A percentile compares a stretch with the other conserved stretches of the same genome.
phyloP scores from a whole-genome alignment of 106 monocot genomes.

The Phalaenopsis aphrodite region DNA sequence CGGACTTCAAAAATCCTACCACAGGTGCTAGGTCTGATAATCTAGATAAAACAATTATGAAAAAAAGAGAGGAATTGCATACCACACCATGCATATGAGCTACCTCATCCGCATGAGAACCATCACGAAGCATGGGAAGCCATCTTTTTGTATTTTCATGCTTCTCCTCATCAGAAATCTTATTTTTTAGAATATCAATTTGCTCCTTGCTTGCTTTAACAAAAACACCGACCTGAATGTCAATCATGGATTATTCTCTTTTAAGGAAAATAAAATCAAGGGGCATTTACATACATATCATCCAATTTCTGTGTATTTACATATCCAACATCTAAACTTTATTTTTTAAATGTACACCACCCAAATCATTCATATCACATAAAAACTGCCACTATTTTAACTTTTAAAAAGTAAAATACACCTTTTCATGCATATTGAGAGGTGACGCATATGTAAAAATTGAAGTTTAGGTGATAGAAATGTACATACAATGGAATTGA shows the following conservation, averaged over 20 bases:
- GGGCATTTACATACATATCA: background rate
- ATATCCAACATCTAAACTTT: too few relatives aligned
- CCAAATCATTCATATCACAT: too few relatives aligned
- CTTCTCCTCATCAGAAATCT: slow-evolving; percentile 60
- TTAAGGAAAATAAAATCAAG: background rate
- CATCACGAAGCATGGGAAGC: slow-evolving; percentile 45
- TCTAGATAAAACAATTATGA: background rate
- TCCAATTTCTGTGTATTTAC: too few relatives aligned
- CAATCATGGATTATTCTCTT: background rate
- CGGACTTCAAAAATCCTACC: background rate
- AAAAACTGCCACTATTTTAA: too few relatives aligned
- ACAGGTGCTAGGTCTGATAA: background rate
- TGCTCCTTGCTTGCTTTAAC: slow-evolving; percentile 91
- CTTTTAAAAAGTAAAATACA: too few relatives aligned
- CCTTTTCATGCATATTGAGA: too few relatives aligned
- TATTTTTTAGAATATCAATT: slow-evolving; percentile 90
- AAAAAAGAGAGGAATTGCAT: slow-evolving; percentile 10
- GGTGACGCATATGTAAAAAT: too few relatives aligned
- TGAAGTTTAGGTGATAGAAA: too few relatives aligned
- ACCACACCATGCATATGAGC: slow-evolving; percentile 98
- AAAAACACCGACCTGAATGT: slow-evolving; percentile 68
- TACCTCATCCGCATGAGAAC: slow-evolving; percentile 54
- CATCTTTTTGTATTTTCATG: slow-evolving; percentile 46
- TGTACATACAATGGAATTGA: too few relatives aligned
- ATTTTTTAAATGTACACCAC: too few relatives aligned